Percentiles rank a stretch among this genome's conserved stretches.
These are phyloP conservation scores for Colletotrichum sp. DNA, from an alignment of 2,329 filamentous ascomycete species.

Conservation along the genomic window DNA sequence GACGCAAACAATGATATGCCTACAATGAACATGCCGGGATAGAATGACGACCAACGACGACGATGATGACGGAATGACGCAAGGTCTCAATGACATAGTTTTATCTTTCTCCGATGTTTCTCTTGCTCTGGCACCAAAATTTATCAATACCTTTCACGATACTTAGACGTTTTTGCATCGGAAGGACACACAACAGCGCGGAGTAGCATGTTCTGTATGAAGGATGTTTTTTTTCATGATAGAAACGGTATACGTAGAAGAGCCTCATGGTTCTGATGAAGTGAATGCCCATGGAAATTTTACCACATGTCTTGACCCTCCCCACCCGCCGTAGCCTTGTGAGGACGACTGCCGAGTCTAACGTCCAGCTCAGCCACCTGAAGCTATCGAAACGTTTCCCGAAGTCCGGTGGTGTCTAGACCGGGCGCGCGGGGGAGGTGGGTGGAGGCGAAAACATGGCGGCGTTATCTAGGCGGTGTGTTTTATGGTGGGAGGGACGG, in stretches of 20 bases:
- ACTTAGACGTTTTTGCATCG: neutral
- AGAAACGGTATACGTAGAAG: slow-evolving; percentile 1
- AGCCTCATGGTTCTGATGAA: slow-evolving; percentile 15
- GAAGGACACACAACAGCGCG: neutral
- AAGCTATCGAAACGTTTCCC: neutral
- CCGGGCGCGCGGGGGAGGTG: neutral
- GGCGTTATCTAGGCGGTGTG: slow-evolving; percentile 4
- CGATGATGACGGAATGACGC: neutral
- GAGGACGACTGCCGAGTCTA: neutral
- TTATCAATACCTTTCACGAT: neutral
- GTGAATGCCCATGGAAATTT: neutral
- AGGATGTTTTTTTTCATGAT: neutral
- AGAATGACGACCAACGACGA: neutral
- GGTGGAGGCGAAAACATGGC: neutral
- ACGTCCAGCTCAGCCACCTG: neutral
- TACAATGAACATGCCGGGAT: neutral
- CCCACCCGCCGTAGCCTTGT: neutral
- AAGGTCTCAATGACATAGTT: neutral
- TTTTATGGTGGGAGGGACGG: neutral
- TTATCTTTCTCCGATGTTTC: neutral
- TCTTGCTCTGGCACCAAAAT: neutral
- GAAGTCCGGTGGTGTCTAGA: neutral
- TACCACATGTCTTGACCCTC: neutral
- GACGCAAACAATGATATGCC: neutral
- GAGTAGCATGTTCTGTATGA: neutral